phyloP scores from a whole-genome alignment of 345 rosid species.

The Cardiospermum halicacabum region DNA sequence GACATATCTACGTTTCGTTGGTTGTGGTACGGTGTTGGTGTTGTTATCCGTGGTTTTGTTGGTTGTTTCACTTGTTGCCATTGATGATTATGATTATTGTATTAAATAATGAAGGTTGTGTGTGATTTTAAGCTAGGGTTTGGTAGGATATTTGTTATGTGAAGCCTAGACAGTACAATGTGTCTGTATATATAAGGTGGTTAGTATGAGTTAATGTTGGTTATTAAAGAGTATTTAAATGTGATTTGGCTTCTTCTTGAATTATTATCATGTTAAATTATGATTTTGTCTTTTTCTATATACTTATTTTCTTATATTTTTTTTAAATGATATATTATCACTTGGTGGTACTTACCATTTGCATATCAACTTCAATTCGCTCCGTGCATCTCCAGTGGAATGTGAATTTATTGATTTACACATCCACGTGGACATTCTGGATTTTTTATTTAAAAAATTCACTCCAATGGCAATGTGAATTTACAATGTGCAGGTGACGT shows the following conservation, averaged over 20 bases:
- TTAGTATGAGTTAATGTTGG: neutral
- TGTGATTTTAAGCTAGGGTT: slow-evolving; percentile 5
- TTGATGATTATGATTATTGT: neutral
- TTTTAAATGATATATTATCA: slow-evolving; percentile 7
- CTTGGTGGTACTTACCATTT: neutral
- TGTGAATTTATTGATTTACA: too few species aligned
- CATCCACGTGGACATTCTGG: too few species aligned
- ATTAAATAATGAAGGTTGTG: neutral
- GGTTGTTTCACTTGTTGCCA: slow-evolving; percentile 34
- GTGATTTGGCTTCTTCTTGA: too few species aligned
- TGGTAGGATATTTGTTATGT: neutral
- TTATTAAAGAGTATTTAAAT: neutral
- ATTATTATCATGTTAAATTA: slow-evolving; percentile 14
- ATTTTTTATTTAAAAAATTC: too few species aligned
- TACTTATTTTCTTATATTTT: neutral
- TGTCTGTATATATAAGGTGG: slow-evolving; percentile 6
- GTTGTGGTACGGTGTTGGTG: neutral
- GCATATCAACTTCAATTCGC: neutral
- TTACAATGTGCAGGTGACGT: too few species aligned
- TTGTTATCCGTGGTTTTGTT: slow-evolving; percentile 13
- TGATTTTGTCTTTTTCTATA: slow-evolving; percentile 17
- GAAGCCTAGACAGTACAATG: neutral
- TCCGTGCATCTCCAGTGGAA: too few species aligned
- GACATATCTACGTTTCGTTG: slow-evolving; percentile 39
- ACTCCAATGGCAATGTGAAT: too few species aligned